Conservation (phyloP, 371 early-diverging fungal species). For the Saksenaea oblongispora region DNA sequence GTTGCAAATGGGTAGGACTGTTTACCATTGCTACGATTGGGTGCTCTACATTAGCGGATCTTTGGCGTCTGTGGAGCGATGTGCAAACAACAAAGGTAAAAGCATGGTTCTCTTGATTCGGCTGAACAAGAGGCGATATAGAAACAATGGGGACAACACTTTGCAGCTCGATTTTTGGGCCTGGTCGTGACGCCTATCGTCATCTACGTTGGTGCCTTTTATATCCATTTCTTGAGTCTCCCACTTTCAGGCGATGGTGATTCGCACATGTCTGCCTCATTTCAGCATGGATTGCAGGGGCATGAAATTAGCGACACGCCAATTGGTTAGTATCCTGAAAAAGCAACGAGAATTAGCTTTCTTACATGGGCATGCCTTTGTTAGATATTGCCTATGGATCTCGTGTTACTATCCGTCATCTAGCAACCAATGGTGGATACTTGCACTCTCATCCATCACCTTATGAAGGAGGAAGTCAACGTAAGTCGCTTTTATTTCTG, state of each 20-base stretch:
- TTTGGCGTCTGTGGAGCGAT: conserved; percentile 88
- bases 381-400: conserved; percentile 81
- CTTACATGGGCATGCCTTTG: neutral
- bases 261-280: conserved; percentile 83
- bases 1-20: conserved; percentile 92
- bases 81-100: conserved; percentile 53
- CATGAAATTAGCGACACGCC: conserved; percentile 60
- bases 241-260: conserved; percentile 88
- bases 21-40: conserved; percentile 88
- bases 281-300: conserved; percentile 85
- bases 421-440: conserved; percentile 74
- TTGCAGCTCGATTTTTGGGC: conserved; percentile 66
- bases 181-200: conserved; percentile 82
- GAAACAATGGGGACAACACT: conserved; percentile 64
- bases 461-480: conserved; percentile 84
- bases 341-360: neutral
- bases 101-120: neutral
- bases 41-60: conserved; percentile 76
- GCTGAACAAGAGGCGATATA: conserved; percentile 13
- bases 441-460: conserved; percentile 87
- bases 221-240: conserved; percentile 83
- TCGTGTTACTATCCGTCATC: conserved; percentile 73
- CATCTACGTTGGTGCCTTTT: conserved; percentile 85
- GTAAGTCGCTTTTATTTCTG: conserved; percentile 30
- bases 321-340: conserved; percentile 18